phyloP scores from a whole-genome alignment of 495 filamentous ascomycete genomes.

The Penicillium subrubescens region DNA sequence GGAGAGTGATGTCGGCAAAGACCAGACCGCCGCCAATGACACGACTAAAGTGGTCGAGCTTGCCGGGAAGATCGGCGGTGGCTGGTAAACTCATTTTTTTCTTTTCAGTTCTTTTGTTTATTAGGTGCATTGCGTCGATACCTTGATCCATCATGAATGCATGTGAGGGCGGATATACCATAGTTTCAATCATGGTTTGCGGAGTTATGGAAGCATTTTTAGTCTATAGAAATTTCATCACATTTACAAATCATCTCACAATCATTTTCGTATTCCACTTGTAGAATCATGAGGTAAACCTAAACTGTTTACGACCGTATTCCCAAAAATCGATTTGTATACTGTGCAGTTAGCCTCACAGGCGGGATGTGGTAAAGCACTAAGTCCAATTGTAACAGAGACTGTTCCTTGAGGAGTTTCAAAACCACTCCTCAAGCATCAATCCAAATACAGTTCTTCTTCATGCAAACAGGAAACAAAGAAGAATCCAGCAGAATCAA shows the following conservation, averaged over 20 bases:
- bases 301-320: too few relatives aligned
- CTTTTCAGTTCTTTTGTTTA: not conserved
- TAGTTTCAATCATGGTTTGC: constrained; percentile 1
- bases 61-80: constrained; percentile 89
- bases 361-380: too few relatives aligned
- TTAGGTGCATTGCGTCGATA: constrained; percentile 27
- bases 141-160: constrained; percentile 15
- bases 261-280: not conserved
- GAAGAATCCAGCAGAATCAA: too few relatives aligned
- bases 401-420: too few relatives aligned
- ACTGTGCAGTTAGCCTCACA: too few relatives aligned
- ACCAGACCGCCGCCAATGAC: constrained; percentile 53
- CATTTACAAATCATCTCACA: not conserved
- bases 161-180: constrained; percentile 26
- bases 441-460: too few relatives aligned
- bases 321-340: too few relatives aligned
- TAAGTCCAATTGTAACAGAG: too few relatives aligned
- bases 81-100: constrained; percentile 66
- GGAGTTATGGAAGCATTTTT: not conserved
- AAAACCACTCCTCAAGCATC: too few relatives aligned
- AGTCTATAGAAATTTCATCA: not conserved
- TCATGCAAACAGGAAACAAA: too few relatives aligned
- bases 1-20: constrained; percentile 91
- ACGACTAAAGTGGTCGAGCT: constrained; percentile 86
- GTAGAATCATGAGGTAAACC: too few relatives aligned